These are phyloP conservation scores for Jaltomata sinuosa DNA, from an alignment of 257 asterid species.

Conservation along the genomic window DNA sequence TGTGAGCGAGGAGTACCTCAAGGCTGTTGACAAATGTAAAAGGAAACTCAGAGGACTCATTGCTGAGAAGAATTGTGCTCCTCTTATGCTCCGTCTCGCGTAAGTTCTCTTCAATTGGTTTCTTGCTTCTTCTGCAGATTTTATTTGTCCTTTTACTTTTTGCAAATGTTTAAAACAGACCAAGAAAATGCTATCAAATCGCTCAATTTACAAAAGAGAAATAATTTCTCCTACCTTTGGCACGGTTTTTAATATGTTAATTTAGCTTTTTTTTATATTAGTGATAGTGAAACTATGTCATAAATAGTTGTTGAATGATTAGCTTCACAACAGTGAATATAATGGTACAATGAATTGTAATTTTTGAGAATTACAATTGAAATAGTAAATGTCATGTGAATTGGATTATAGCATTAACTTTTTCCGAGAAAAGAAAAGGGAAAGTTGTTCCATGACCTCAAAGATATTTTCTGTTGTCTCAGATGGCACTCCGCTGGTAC, in stretches of 20 bases:
- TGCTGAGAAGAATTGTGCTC: constrained; percentile 85
- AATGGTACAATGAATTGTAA: not conserved
- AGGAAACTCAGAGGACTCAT: constrained; percentile 84
- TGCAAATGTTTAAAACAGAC: not conserved
- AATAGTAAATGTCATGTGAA: not conserved
- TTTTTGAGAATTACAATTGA: not conserved
- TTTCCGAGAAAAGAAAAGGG: not conserved
- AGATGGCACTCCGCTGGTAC: constrained; percentile 99
- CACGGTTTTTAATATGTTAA: not conserved
- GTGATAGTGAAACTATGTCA: not conserved
- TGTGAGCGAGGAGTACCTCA: constrained; percentile 65
- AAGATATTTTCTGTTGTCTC: constrained; percentile 8
- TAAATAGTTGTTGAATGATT: not conserved
- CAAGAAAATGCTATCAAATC: not conserved
- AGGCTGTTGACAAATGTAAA: constrained; percentile 69
- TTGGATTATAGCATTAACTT: not conserved
- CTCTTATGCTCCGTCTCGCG: constrained; percentile 90
- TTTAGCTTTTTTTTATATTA: not conserved
- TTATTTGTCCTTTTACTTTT: not conserved
- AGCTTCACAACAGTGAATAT: not conserved
- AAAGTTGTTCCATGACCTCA: not conserved
- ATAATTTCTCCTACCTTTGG: not conserved
- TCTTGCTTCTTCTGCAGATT: not conserved
- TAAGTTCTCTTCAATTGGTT: not conserved
- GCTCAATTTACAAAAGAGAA: not conserved